phyloP scores from a whole-genome alignment of 768 basidiomycete species.

The Russula earlei region DNA sequence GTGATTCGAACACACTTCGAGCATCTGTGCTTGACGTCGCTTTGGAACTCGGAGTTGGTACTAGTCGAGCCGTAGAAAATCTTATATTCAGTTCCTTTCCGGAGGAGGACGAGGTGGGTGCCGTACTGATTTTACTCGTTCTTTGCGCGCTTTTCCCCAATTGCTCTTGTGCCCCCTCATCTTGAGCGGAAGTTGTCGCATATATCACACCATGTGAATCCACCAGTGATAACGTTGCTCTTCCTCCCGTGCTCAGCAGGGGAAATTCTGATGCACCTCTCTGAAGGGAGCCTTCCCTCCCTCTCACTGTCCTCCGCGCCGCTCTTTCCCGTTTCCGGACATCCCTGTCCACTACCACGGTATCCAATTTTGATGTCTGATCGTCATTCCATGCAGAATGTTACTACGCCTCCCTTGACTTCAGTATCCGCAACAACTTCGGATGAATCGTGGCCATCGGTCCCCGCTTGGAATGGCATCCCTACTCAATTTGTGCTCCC shows the following conservation, averaged over 20 bases:
- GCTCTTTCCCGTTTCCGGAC: no score
- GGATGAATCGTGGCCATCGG: conserved; percentile 33
- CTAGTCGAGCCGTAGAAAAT: conserved; percentile 48
- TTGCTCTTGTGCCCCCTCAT: neutral
- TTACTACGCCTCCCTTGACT: conserved; percentile 30
- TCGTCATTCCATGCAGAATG: conserved; percentile 12
- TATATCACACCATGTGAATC: neutral
- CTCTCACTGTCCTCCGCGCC: neutral
- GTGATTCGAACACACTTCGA: conserved; percentile 51
- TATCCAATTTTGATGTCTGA: conserved; percentile 1
- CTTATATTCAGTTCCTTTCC: conserved; percentile 65
- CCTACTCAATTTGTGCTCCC: conserved; percentile 4
- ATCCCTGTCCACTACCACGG: no score
- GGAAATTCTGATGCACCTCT: neutral
- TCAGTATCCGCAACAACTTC: conserved; percentile 35
- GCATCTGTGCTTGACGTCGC: conserved; percentile 71
- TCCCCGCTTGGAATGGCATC: conserved; percentile 10
- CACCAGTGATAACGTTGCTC: neutral
- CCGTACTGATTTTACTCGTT: neutral
- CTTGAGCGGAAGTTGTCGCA: neutral
- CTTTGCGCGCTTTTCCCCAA: neutral
- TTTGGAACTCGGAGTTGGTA: conserved; percentile 54
- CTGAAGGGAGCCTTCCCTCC: no score
- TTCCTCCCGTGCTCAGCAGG: neutral
- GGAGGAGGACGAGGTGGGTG: conserved; percentile 37